These are phyloP conservation scores for Stropharia rugosoannulata DNA, from an alignment of 768 basidiomycete genomes.

Conservation along the genomic window DNA sequence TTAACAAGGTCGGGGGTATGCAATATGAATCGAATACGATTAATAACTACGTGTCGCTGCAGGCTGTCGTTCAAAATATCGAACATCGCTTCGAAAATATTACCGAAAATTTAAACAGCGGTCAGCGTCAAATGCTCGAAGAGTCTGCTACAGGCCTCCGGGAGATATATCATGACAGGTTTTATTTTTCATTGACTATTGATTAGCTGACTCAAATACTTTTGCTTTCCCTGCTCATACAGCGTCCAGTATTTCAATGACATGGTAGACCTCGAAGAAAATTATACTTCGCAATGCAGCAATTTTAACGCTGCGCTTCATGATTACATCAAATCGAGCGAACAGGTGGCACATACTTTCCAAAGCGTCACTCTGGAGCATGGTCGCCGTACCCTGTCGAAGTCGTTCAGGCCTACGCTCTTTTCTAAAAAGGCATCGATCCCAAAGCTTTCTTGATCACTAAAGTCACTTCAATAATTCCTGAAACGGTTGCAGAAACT, in stretches of 20 bases:
- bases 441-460: slow-evolving; percentile 1
- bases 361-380: slow-evolving; percentile 43
- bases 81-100: slow-evolving; percentile 46
- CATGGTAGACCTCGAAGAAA: slow-evolving; percentile 54
- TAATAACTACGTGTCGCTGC: neutral
- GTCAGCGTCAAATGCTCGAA: slow-evolving; percentile 45
- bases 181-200: neutral
- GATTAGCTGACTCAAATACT: neutral
- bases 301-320: slow-evolving; percentile 39
- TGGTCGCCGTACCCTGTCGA: slow-evolving; percentile 46
- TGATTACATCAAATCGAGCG: slow-evolving; percentile 38
- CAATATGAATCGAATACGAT: neutral
- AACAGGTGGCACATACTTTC: slow-evolving; percentile 33
- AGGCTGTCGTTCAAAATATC: slow-evolving; percentile 52
- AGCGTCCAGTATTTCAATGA: slow-evolving; percentile 53
- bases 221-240: neutral
- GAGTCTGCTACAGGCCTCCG: slow-evolving; percentile 43
- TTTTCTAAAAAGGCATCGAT: slow-evolving; percentile 28
- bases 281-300: slow-evolving; percentile 44
- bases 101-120: slow-evolving; percentile 41
- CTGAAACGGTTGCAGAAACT: too few species aligned
- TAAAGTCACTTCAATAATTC: too few species aligned
- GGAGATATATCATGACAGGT: slow-evolving; percentile 47
- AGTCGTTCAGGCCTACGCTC: slow-evolving; percentile 48
- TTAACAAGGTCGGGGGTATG: slow-evolving; percentile 38